Percentiles rank a stretch among this genome's conserved stretches.
These are phyloP conservation scores for Chalaropsis thielavioides DNA, from an alignment of 2,329 filamentous ascomycete genomes.

Conservation along the genomic window DNA sequence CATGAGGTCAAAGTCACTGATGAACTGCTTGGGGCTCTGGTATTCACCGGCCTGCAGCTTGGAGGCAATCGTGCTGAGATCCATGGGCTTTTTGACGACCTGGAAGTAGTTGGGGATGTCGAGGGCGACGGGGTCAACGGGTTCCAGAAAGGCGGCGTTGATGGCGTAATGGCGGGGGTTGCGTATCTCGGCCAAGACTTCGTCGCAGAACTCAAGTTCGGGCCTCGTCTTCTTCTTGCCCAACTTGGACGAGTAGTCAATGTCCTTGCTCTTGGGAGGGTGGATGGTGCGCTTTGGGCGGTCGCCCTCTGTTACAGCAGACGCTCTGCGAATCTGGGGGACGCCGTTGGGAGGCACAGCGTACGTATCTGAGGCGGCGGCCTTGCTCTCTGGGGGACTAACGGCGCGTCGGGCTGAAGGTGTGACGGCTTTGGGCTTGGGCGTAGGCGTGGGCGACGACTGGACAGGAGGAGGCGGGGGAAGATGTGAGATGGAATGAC, in stretches of 20 bases:
- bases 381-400: slow-evolving; percentile 29
- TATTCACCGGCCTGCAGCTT: slow-evolving; percentile 73
- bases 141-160: slow-evolving; percentile 62
- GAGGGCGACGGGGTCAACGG: slow-evolving; percentile 85
- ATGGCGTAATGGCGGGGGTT: slow-evolving; percentile 54
- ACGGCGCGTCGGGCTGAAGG: slow-evolving; percentile 25
- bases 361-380: slow-evolving; percentile 42
- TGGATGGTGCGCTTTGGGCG: slow-evolving; percentile 90
- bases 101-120: slow-evolving; percentile 89
- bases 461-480: slow-evolving; percentile 14
- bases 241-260: slow-evolving; percentile 63
- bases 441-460: slow-evolving; percentile 19
- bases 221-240: slow-evolving; percentile 85
- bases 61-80: slow-evolving; percentile 63
- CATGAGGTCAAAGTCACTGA: slow-evolving; percentile 67
- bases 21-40: slow-evolving; percentile 68
- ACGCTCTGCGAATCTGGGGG: slow-evolving; percentile 74
- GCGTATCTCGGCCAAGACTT: slow-evolving; percentile 62
- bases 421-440: slow-evolving; percentile 26
- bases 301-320: slow-evolving; percentile 57
- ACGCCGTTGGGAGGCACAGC: slow-evolving; percentile 64
- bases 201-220: slow-evolving; percentile 80
- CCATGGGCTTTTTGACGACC: slow-evolving; percentile 95
- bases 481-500: slow-evolving; percentile 25
- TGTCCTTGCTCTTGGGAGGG: slow-evolving; percentile 75